These are phyloP conservation scores for Hyphopichia buzzinii DNA, from an alignment of 1,139 yeast species.

Conservation along the genomic window DNA sequence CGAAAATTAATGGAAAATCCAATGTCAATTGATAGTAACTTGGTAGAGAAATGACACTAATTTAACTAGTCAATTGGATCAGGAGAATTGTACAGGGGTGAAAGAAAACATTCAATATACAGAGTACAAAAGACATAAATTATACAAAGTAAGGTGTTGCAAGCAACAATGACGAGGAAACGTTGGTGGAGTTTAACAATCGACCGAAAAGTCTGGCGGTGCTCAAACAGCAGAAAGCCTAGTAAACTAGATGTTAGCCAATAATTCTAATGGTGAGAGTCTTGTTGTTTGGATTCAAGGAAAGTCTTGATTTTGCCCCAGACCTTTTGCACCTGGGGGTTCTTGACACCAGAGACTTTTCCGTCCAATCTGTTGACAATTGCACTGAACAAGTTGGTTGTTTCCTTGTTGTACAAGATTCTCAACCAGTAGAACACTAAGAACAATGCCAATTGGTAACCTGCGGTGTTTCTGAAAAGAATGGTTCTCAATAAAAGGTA, in stretches of 20 bases:
- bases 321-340: conserved; percentile 41
- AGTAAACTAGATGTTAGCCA: background rate
- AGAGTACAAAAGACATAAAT: too few species aligned
- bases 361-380: conserved; percentile 45
- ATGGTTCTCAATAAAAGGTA: conserved; percentile 59
- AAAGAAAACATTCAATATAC: too few species aligned
- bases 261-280: conserved; percentile 1
- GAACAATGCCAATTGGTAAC: conserved; percentile 60
- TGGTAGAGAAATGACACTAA: too few species aligned
- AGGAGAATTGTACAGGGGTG: too few species aligned
- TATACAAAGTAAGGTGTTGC: too few species aligned
- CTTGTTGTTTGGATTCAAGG: conserved; percentile 31
- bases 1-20: too few species aligned
- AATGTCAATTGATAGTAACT: too few species aligned
- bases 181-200: too few species aligned
- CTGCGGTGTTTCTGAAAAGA: conserved; percentile 63
- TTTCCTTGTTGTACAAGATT: conserved; percentile 52
- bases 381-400: conserved; percentile 42
- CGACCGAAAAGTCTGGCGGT: background rate
- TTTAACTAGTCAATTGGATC: too few species aligned
- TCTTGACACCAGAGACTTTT: conserved; percentile 37
- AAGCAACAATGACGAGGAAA: too few species aligned
- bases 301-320: conserved; percentile 45
- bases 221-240: background rate
- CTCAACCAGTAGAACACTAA: conserved; percentile 68